Base-by-base conservation (phyloP, 768 basidiomycete genomes). In the Boletellus sp. region DNA sequence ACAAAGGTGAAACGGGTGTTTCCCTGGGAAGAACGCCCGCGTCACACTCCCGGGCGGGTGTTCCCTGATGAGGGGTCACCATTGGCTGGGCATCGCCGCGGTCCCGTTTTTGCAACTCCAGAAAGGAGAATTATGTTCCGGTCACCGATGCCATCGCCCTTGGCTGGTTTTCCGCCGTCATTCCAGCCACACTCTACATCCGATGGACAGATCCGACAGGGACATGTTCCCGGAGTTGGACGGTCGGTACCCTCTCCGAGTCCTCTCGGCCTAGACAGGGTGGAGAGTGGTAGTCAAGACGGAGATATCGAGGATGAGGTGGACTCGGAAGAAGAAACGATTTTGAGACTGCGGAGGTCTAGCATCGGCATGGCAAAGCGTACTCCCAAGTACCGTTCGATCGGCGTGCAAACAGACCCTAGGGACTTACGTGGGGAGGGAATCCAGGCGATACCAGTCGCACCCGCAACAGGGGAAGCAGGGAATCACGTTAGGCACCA, bases 1-100 rank as follows among this genome's bases (percentile, higher is more conserved):
- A 70, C 69, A 22, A 88, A 88, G 60, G 79, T 94, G 19, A 85
- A 84, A 52, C 72, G 78, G 31, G 74, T 96, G 31, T 98, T 99
- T 68, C 94, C 95, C n/a, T 99, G 95, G 95, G 95, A 99, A 64
- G 79, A 83, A 51, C 78, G 79, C 58, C 84, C 80, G 12, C 81
- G 87, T 28, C 77, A 73, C 42, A 57, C 76, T 54, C 90, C 89
- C 13, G 75, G 74, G 23, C 85, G 90, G 46, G 78, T 87, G 28
- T 91, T 91, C 60, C 91, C 89, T 24, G 70, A 67, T n/a, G 70
- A 78, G 26, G 83, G 85, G 42, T 72, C 76, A 41, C 82, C 78
- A 22, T 74, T 76, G 10, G 66, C 40, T 20, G 67, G n/a, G 15
- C 42, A 51, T 24, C 33, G 58, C 3, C 74, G 68, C 53, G 70